A percentile compares a stretch with the other conserved stretches of the same genome.
Evolutionary conservation across 179 eudicot species (phyloP).

Genomic region (Carnegiea gigantea): DNA sequence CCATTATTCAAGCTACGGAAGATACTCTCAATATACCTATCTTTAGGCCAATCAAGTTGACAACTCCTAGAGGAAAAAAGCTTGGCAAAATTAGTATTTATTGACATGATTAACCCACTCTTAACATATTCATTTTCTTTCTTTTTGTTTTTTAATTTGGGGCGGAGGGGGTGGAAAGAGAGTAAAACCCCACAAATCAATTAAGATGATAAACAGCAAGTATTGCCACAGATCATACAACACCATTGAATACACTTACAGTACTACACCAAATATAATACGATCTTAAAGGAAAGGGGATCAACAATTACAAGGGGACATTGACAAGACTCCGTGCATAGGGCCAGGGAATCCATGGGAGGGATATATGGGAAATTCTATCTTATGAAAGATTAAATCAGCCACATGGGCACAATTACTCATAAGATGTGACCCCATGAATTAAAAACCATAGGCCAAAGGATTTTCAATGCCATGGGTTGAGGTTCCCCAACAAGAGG

Average conservation of each 20-base stretch:
- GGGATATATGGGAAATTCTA: too few species aligned
- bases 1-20: slow-evolving; percentile 58
- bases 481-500: not conserved
- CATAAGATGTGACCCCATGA: not conserved
- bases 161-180: not conserved
- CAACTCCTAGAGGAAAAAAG: slow-evolving; percentile 18
- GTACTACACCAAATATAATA: not conserved
- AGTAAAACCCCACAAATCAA: not conserved
- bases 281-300: not conserved
- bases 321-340: not conserved
- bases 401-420: not conserved
- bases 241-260: not conserved
- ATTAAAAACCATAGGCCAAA: not conserved
- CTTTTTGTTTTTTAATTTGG: too few species aligned
- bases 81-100: slow-evolving; percentile 7
- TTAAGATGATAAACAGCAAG: not conserved
- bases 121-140: not conserved
- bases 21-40: slow-evolving; percentile 18
- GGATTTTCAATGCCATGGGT: not conserved
- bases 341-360: not conserved
- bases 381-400: not conserved
- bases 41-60: slow-evolving; percentile 24
- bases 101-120: not conserved
- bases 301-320: not conserved
- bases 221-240: not conserved